Conservation (phyloP, 2,329 filamentous ascomycete species). For the Cladophialophora carrionii region DNA sequence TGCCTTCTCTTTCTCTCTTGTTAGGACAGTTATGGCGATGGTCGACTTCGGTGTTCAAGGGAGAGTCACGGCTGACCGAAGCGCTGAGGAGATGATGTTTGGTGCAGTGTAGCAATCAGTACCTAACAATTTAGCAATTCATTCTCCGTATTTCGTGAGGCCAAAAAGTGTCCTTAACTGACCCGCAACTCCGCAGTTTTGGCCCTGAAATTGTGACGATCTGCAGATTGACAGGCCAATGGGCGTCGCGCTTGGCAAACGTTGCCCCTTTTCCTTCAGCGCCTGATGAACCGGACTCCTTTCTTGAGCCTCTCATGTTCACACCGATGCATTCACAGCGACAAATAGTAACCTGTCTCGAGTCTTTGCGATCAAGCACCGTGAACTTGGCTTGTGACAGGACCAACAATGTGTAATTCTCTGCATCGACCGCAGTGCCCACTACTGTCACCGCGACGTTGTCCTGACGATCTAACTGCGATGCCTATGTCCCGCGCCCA, state of each 20-base stretch:
- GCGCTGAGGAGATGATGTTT: not conserved
- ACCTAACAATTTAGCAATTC: not conserved
- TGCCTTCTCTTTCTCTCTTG: slow-evolving; percentile 32
- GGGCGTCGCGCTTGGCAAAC: slow-evolving; percentile 10
- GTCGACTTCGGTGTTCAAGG: not conserved
- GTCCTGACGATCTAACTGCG: not conserved
- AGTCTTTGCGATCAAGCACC: not conserved
- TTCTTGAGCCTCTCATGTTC: not conserved
- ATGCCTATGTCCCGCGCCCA: not conserved
- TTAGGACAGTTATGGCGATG: not conserved
- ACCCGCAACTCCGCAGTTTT: slow-evolving; percentile 18
- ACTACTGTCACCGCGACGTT: not conserved
- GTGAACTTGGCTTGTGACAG: not conserved
- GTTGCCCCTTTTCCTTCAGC: not conserved
- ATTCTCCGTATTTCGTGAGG: not conserved
- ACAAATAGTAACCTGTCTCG: not conserved
- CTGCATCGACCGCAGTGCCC: not conserved
- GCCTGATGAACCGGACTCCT: not conserved
- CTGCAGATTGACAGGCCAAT: slow-evolving; percentile 4
- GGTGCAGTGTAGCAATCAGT: not conserved
- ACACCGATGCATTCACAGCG: not conserved
- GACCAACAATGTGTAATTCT: not conserved
- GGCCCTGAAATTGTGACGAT: slow-evolving; percentile 5
- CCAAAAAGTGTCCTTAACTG: slow-evolving; percentile 17
- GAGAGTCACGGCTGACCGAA: not conserved